Evolutionary conservation across 805 yeast genomes (phyloP).

Genomic region (Metschnikowia lochheadii): DNA sequence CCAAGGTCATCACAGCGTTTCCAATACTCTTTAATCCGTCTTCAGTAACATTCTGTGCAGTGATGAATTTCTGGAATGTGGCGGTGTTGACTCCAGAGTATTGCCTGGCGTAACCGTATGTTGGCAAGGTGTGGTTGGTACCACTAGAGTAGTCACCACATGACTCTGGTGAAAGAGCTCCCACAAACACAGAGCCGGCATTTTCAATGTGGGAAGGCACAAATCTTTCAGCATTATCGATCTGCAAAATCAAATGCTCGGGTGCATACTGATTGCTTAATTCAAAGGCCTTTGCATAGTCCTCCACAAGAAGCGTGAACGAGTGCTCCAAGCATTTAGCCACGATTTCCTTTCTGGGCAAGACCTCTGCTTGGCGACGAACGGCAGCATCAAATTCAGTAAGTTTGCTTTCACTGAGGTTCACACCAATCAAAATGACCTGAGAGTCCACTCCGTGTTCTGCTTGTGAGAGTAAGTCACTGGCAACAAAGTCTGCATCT

Average conservation of each 20-base stretch:
- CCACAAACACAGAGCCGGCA: slow-evolving; percentile 97
- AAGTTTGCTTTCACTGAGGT: slow-evolving; percentile 55
- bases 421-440: slow-evolving; percentile 85
- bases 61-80: slow-evolving; percentile 91
- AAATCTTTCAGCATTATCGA: slow-evolving; percentile 68
- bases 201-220: slow-evolving; percentile 72
- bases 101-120: slow-evolving; percentile 97
- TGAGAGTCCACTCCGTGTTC: slow-evolving; percentile 99
- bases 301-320: slow-evolving; percentile 64
- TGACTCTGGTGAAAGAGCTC: slow-evolving; percentile 93
- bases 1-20: slow-evolving; percentile 93
- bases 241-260: slow-evolving; percentile 92
- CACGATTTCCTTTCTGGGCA: slow-evolving; percentile 92
- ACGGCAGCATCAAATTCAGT: slow-evolving; percentile 76
- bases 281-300: slow-evolving; percentile 76
- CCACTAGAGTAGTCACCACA: slow-evolving; percentile 99
- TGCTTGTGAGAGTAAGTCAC: slow-evolving; percentile 94
- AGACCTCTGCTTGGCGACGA: slow-evolving; percentile 70
- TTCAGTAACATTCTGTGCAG: slow-evolving; percentile 85
- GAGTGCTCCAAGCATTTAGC: slow-evolving; percentile 92
- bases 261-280: slow-evolving; percentile 93
- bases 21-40: slow-evolving; percentile 87
- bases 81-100: slow-evolving; percentile 96
- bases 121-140: slow-evolving; percentile 97
- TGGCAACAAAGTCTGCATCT: slow-evolving; percentile 95